Percentiles rank a stretch among this genome's conserved stretches.
These are phyloP conservation scores for Candida tetrigidarum DNA, from an alignment of 1,139 yeast genomes.

Conservation along the genomic window DNA sequence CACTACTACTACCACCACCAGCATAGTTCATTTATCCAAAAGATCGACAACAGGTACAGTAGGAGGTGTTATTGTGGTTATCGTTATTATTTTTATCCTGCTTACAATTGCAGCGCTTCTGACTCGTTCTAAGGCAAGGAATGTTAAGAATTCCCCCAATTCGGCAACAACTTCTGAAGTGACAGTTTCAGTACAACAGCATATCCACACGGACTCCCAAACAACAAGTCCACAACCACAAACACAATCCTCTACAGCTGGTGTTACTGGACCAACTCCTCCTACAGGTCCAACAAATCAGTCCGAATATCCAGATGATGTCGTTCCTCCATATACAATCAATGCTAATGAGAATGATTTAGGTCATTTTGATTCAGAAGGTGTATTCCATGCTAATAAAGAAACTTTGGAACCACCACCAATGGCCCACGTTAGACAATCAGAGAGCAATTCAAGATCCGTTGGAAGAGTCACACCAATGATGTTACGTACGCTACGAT, in stretches of 20 bases:
- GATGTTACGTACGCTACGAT: neutral
- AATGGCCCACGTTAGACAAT: conserved; percentile 24
- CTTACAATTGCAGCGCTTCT: neutral
- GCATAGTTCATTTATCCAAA: neutral
- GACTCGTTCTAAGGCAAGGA: too few species aligned
- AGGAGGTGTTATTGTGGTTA: neutral
- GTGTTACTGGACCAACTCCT: too few species aligned
- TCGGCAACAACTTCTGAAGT: too few species aligned
- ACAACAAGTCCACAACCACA: too few species aligned
- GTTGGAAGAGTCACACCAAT: neutral
- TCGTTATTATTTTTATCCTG: neutral
- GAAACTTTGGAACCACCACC: conserved; percentile 22
- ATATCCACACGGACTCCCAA: too few species aligned
- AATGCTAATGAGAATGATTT: conserved; percentile 71
- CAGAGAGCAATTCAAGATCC: neutral
- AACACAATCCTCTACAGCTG: neutral
- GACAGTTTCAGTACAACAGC: too few species aligned
- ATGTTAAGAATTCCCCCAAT: too few species aligned
- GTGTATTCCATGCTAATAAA: conserved; percentile 52
- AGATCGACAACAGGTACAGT: neutral
- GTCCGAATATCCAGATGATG: conserved; percentile 39
- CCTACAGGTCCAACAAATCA: conserved; percentile 41
- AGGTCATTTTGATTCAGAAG: conserved; percentile 82
- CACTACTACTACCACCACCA: too few species aligned
- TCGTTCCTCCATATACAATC: conserved; percentile 65